Evolutionary conservation across 257 asterid species (phyloP).

Genomic region (Eucommia ulmoides): DNA sequence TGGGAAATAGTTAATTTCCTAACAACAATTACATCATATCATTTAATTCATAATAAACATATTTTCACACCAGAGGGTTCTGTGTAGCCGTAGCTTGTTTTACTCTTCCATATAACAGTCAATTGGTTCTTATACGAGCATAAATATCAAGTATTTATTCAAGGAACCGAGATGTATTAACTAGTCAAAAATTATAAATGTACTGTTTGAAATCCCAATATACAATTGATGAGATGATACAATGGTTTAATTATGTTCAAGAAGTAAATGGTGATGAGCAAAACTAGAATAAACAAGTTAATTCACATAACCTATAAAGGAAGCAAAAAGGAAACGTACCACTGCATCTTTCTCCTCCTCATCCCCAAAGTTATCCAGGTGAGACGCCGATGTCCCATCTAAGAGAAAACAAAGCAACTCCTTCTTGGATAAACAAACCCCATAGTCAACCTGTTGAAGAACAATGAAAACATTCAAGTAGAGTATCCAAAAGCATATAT

Average conservation of each 20-base stretch:
- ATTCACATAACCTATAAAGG: too few species aligned
- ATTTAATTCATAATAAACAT: too few species aligned
- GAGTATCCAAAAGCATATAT: too few species aligned
- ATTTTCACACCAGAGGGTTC: too few species aligned
- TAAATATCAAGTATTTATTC: background rate
- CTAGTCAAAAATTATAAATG: background rate
- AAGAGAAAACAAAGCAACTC: conserved; percentile 37
- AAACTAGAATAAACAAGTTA: too few species aligned
- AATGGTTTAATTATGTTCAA: too few species aligned
- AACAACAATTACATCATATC: too few species aligned
- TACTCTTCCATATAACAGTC: background rate
- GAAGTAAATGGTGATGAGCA: too few species aligned
- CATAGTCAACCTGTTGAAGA: conserved; percentile 55
- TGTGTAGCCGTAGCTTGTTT: background rate
- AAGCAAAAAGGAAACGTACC: too few species aligned
- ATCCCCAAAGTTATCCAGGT: conserved; percentile 32
- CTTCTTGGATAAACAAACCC: conserved; percentile 52
- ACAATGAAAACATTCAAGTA: too few species aligned
- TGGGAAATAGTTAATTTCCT: too few species aligned
- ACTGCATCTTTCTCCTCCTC: conserved; percentile 29
- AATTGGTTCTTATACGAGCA: background rate
- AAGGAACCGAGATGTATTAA: background rate
- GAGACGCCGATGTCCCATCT: conserved; percentile 66
- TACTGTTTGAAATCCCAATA: background rate
- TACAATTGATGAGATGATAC: too few species aligned